Evolutionary conservation across 352 stramenopile genomes (phyloP), one percentile per base, ranked within the genome.

Genomic region (Elongisporangium undulatum): DNA sequence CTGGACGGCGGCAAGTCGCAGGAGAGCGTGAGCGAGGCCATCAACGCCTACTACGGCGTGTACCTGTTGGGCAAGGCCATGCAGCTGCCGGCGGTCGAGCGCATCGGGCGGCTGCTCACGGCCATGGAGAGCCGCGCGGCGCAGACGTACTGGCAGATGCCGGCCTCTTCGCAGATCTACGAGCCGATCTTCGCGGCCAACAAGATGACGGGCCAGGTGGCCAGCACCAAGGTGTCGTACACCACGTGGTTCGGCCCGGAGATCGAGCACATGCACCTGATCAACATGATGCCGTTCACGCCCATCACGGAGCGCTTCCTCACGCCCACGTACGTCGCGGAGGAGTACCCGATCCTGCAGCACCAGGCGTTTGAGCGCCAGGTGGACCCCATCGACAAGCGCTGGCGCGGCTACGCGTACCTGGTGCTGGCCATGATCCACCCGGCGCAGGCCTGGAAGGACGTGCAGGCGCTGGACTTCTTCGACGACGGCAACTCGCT

Each of bases 1-100:
- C 84, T 98, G 63, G 91, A 91, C 49, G 90, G 97, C 60, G 97
- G 96, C 59, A 99, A 99, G 77, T 94, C 86, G 17, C 95, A 99
- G 76, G 97, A 99, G 71, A 98, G 90, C 66, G 94, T 97, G 24
- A 98, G 92, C 64, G 96, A 99, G 77, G 95, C 95, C 48, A 88
- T 98, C 26, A 99, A 99, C 79, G 95, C 93, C 51, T 99, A 99
- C 79, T 99, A 98, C 72, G 94, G 89, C 49, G 94, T 97, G n/a
- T 98, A 97, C 62, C 69, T 99, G 65, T 88, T 87, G 51, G 95
- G 83, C 68, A 85, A 89, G 58, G 82, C 86, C 15, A 77, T 93
- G 56, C 72, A 72, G 34, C 77, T 94, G 48, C 67, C 72, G 17
- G 59, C 81, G 29, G 65, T 96, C n/a, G 73, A 87, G 62, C 75